Evolutionary conservation across 2,329 filamentous ascomycete genomes (phyloP).

Genomic region (Helotiales sp.): DNA sequence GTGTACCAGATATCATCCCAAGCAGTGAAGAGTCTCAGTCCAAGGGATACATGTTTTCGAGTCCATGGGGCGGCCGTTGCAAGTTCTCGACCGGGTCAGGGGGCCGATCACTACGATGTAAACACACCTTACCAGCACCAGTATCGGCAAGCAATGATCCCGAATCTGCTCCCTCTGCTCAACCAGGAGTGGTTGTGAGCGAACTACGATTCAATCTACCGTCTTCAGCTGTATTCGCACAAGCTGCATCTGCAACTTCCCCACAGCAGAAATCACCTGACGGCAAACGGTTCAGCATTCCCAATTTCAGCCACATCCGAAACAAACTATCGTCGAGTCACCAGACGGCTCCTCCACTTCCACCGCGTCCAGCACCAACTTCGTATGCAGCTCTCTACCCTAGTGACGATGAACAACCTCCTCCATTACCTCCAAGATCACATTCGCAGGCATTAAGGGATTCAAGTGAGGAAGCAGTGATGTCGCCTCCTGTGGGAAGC

Average conservation of each 20-base stretch:
- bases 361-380: slow-evolving; percentile 30
- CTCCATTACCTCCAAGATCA: slow-evolving; percentile 34
- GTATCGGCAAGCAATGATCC: slow-evolving; percentile 32
- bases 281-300: slow-evolving; percentile 25
- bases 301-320: slow-evolving; percentile 36
- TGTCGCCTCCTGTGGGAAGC: neutral
- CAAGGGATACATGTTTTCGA: slow-evolving; percentile 76
- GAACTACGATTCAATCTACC: slow-evolving; percentile 92
- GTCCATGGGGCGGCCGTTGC: slow-evolving; percentile 86
- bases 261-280: slow-evolving; percentile 28
- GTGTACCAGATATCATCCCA: neutral
- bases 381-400: slow-evolving; percentile 36
- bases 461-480: slow-evolving; percentile 23
- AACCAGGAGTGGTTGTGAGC: slow-evolving; percentile 58
- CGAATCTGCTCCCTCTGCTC: slow-evolving; percentile 22
- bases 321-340: slow-evolving; percentile 44
- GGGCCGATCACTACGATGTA: slow-evolving; percentile 76
- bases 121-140: slow-evolving; percentile 66
- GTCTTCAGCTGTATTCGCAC: slow-evolving; percentile 54
- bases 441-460: slow-evolving; percentile 17
- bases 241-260: slow-evolving; percentile 31
- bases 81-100: slow-evolving; percentile 81
- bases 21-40: slow-evolving; percentile 21
- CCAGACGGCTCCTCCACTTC: slow-evolving; percentile 28
- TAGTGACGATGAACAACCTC: slow-evolving; percentile 37